phyloP scores from a whole-genome alignment of 2,329 filamentous ascomycete genomes.

The Nectriaceae sp. region DNA sequence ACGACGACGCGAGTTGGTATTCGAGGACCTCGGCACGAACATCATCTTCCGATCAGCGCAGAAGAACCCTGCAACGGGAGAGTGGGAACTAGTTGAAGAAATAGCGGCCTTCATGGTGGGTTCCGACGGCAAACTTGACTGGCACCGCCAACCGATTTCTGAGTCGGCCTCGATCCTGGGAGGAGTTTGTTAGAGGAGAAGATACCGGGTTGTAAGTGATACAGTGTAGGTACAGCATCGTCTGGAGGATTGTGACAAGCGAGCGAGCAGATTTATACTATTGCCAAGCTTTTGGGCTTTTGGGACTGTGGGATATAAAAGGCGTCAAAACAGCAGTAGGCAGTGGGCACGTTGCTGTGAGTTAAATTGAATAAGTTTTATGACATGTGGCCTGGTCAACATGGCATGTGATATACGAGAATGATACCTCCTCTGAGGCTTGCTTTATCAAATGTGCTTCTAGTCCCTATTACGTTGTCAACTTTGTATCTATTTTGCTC shows the following conservation, averaged over 20 bases:
- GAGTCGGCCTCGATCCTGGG: slow-evolving; percentile 30
- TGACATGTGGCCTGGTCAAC: no score
- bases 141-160: slow-evolving; percentile 39
- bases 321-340: background rate
- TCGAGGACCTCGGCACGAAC: slow-evolving; percentile 39
- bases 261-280: background rate
- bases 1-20: slow-evolving; percentile 38
- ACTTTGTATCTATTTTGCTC: no score
- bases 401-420: background rate
- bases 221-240: background rate
- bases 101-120: slow-evolving; percentile 33
- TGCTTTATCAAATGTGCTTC: background rate
- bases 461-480: no score
- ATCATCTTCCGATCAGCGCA: slow-evolving; percentile 40
- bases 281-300: background rate
- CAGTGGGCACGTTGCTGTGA: background rate
- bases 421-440: background rate
- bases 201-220: background rate
- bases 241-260: background rate
- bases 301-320: background rate
- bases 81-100: slow-evolving; percentile 43
- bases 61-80: slow-evolving; percentile 30
- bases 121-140: slow-evolving; percentile 33
- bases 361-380: no score
- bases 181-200: slow-evolving; percentile 17